Evolutionary conservation across 2,329 filamentous ascomycete genomes (phyloP), one percentile per base, ranked within the genome.

Genomic region (Ambrosiella beaveri): DNA sequence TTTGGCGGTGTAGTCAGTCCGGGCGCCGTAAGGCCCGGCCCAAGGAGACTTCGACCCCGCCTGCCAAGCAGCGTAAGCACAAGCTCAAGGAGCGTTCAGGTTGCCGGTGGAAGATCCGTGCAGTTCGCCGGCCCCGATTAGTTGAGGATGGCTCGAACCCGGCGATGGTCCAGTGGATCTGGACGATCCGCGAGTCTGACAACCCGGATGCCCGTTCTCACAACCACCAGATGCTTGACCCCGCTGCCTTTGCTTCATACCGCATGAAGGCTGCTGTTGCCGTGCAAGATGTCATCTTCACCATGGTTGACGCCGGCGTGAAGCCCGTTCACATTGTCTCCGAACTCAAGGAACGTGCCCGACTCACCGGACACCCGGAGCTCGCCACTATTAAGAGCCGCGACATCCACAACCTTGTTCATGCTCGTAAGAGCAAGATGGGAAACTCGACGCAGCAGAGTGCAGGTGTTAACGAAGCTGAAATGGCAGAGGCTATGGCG

Each of bases 101-200:
- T 39, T 60, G 59, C 37, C 56, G 59, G 17, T 60, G 59, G 59
- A 60, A 60, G 38, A 60, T 60, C 11, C 55, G 59, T 15, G 59
- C 59, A 9, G 59, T 60, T 19, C 57, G 58, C 56, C 49, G 59
- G 37, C 59, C 59, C 15, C 50, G 59, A 17, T 55, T 60, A 35
- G 50, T 56, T 12, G 61, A 64, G 12, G 63, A 61, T 45, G 63
- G 62, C n/a, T 59, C 63, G 19, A 62, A 61, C 0, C 64, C 63
- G 49, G 62, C 63, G 4, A 62, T 52, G 6, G 59, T 60, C 11
- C 47, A 60, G 56, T 60, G 59, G 59, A 60, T 60, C 40, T 60
- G 59, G 59, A 60, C 59, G 3, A 60, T 60, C 13, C 56, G 59
- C 27, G 59, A 60, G 47, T 58, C 56, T 47, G 59, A 60, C 36